Base-by-base conservation (phyloP, 2,329 filamentous ascomycete species). In the Westerdykella aurantiaca region DNA sequence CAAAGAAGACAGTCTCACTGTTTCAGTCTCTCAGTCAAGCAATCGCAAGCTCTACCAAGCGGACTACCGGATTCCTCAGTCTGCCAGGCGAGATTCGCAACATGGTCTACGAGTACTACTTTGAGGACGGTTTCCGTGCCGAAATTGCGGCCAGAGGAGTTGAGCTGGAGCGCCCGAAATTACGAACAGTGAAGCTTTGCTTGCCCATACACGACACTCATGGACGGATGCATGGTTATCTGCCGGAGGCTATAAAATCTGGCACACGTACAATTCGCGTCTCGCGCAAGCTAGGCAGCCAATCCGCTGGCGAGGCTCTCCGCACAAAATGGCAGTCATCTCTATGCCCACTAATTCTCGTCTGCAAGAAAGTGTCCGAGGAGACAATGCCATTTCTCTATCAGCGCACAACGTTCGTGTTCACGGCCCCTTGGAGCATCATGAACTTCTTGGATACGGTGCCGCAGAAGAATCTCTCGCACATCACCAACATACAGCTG, bases 71-170 rank as follows among this genome's bases (percentile, higher is more conserved):
- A 18, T 68, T 69, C 44, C 51, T 67, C 4, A 41, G 50, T 1
- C 53, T 79, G 0, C 76, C 77, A 0, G 67, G 69, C 13, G 77
- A 80, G 53, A 51, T 80, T 12, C 72, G 77, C 43, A 64, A 66
- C 46, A 53, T 61, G 1, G 75, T 80, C 39, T 80, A 76, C 53
- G 45, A 41, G 7, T 60, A 56, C 51, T 66, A 62, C 52, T 66
- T 66, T 42, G 38, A 49, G 31, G 38, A 58, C n/a, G 45, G 46
- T 37, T 53, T 55, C 39, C 51, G 48, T 25, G 60, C 57, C 43
- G 61, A 66, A 43, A 46, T 66, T 29, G 54, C 47, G 9, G 50
- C 51, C 34, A 44, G 47, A 41, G 43, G 49, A 11, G 33, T 38
- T 23, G 33, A 44, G 11, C 45, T 61, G 17, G 33, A 33, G 5